A percentile compares a stretch with the other conserved stretches of the same genome.
Conservation (phyloP, 345 rosid species). For the Eucalyptus regnans region DNA sequence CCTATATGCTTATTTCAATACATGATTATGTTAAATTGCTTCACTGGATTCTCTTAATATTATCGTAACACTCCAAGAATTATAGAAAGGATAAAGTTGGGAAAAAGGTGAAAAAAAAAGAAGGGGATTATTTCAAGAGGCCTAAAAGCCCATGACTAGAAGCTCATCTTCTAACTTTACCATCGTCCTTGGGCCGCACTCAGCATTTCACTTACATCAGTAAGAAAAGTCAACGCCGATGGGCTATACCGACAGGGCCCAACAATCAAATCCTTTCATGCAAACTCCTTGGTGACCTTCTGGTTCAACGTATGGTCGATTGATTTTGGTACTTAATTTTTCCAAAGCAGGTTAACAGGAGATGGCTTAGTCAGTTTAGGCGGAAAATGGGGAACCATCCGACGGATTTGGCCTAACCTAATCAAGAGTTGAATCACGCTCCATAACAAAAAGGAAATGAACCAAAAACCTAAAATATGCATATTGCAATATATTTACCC, state of each 20-base stretch:
- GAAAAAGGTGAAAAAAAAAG: not conserved
- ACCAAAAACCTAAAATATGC: not conserved
- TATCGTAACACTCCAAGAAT: not conserved
- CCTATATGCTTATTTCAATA: not conserved
- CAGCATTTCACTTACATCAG: not conserved
- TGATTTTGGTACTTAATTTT: not conserved
- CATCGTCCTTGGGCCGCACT: not conserved
- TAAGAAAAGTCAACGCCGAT: not conserved
- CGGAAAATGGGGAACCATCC: not conserved
- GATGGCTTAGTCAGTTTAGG: not conserved
- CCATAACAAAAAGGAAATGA: not conserved
- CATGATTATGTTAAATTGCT: not conserved
- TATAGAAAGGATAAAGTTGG: not conserved
- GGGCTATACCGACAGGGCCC: not conserved
- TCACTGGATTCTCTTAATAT: not conserved
- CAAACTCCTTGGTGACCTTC: not conserved
- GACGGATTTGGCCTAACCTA: not conserved
- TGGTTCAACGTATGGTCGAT: not conserved
- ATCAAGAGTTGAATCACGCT: not conserved
- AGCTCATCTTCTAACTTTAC: not conserved
- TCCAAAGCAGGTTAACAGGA: not conserved
- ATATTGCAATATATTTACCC: rapidly evolving
- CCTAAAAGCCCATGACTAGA: not conserved
- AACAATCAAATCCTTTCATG: not conserved
- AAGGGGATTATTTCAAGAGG: not conserved